phyloP scores from a whole-genome alignment of 495 filamentous ascomycete species.

The Aspergillus heteromorphus region DNA sequence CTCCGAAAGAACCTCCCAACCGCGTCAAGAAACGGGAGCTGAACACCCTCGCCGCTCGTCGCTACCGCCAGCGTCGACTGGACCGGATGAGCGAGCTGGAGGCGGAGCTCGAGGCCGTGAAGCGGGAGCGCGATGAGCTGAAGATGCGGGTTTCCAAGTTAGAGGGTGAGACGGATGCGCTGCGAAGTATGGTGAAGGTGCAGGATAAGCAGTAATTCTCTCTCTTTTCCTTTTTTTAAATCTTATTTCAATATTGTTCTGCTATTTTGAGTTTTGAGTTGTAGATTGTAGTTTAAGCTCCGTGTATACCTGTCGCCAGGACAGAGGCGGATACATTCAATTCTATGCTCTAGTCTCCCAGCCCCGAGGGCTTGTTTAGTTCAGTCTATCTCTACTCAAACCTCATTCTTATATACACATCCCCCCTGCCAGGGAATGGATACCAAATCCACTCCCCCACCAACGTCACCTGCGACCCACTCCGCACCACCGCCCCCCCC shows the following conservation, averaged over 20 bases:
- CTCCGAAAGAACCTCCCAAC: constrained; percentile 16
- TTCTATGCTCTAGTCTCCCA: no score
- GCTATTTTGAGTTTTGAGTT: no score
- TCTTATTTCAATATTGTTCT: no score
- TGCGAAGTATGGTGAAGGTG: constrained; percentile 23
- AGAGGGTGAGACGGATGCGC: constrained; percentile 54
- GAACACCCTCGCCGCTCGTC: constrained; percentile 65
- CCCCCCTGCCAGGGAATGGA: no score
- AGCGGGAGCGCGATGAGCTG: constrained; percentile 59
- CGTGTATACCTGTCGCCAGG: no score
- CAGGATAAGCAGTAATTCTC: not conserved
- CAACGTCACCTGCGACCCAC: no score
- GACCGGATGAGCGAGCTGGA: constrained; percentile 62
- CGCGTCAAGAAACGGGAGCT: constrained; percentile 52
- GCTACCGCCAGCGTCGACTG: constrained; percentile 66
- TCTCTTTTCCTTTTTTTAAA: not conserved
- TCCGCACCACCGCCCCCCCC: no score
- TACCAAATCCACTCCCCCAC: not conserved
- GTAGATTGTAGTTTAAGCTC: no score
- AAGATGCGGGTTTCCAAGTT: constrained; percentile 56
- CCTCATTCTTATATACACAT: no score
- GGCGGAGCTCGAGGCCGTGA: constrained; percentile 51
- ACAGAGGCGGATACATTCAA: no score
- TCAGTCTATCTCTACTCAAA: no score
- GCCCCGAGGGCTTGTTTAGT: no score